These are phyloP conservation scores for Ziziphus jujuba DNA, from an alignment of 306 rosid genomes.

Conservation along the genomic window DNA sequence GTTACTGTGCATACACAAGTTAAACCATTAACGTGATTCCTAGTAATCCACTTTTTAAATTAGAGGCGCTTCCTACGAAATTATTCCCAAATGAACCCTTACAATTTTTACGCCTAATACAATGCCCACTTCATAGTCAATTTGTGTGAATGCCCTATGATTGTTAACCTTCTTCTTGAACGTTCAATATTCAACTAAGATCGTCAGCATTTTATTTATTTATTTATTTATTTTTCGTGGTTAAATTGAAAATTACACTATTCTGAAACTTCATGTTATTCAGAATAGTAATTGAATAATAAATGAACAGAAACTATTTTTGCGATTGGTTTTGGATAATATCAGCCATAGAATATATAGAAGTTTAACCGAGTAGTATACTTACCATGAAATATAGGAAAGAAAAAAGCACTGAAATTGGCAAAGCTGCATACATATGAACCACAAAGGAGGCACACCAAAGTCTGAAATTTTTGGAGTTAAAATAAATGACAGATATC, in stretches of 20 bases:
- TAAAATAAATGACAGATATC: not conserved
- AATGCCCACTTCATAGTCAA: no score
- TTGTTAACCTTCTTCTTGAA: no score
- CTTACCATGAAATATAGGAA: constrained; percentile 53
- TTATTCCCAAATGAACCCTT: no score
- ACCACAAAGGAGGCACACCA: not conserved
- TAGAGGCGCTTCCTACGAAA: no score
- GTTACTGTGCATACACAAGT: no score
- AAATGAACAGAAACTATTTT: not conserved
- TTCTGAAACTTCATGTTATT: not conserved
- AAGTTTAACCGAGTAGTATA: not conserved
- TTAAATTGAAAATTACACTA: not conserved
- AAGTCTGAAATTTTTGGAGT: not conserved
- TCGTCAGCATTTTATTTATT: not conserved
- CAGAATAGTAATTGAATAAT: not conserved
- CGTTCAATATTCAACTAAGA: not conserved
- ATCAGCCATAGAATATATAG: not conserved
- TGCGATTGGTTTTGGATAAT: not conserved
- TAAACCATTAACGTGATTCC: no score
- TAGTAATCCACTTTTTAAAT: no score
- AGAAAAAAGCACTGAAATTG: constrained; percentile 44
- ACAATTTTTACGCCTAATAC: no score
- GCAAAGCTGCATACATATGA: constrained; percentile 38
- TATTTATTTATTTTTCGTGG: no score
- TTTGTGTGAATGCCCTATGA: no score